Evolutionary conservation across 805 yeast genomes (phyloP).

Genomic region (Ogataea ganodermae): DNA sequence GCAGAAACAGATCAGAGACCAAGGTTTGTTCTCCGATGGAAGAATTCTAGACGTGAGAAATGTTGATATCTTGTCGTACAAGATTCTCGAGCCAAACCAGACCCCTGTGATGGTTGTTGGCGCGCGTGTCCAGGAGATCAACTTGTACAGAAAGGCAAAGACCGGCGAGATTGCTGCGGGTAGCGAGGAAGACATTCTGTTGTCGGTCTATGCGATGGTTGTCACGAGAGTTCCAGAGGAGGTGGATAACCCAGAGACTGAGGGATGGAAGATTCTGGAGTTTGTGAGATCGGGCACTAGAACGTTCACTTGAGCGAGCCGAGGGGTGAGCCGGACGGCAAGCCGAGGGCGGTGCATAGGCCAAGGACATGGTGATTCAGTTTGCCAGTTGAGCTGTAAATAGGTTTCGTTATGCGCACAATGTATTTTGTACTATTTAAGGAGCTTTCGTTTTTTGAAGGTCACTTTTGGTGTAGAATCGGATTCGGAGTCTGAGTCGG

Average conservation of each 20-base stretch:
- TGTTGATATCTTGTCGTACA: constrained; percentile 87
- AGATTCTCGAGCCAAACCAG: constrained; percentile 85
- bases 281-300: constrained; percentile 93
- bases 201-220: constrained; percentile 96
- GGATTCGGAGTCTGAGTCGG: constrained; percentile 6
- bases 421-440: constrained; percentile 8
- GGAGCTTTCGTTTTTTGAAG: constrained; percentile 22
- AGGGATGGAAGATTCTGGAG: constrained; percentile 96
- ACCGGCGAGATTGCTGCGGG: constrained; percentile 97
- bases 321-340: too few species aligned
- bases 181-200: constrained; percentile 85
- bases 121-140: constrained; percentile 96
- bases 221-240: constrained; percentile 91
- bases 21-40: constrained; percentile 89
- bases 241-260: constrained; percentile 85
- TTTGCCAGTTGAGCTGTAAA: constrained; percentile 10
- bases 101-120: constrained; percentile 90
- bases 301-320: constrained; percentile 55
- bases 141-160: constrained; percentile 82
- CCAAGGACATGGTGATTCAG: background rate
- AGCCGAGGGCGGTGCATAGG: constrained; percentile 6
- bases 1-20: constrained; percentile 88
- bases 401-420: constrained; percentile 7
- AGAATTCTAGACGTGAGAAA: constrained; percentile 92
- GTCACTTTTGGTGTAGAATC: constrained; percentile 12